Evolutionary conservation across 495 filamentous ascomycete genomes (phyloP).

Genomic region (Darksidea phi): DNA sequence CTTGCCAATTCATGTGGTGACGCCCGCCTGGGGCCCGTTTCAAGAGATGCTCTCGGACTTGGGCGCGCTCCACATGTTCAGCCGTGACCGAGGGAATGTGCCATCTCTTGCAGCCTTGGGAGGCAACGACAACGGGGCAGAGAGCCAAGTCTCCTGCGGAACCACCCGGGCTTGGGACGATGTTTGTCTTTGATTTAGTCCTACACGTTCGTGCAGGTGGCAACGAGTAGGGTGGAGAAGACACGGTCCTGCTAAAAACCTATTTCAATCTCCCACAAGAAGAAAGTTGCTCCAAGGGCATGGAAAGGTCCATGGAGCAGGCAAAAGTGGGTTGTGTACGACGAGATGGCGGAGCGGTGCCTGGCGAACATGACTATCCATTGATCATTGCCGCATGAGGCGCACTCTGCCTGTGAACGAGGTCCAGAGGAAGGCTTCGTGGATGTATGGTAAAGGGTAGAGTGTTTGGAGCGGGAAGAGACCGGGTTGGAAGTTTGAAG

Average conservation of each 20-base stretch:
- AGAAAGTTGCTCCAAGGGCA: conserved; percentile 33
- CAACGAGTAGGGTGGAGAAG: conserved; percentile 38
- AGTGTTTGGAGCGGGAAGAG: background rate
- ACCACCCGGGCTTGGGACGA: background rate
- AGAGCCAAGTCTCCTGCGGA: no score
- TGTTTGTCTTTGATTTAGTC: conserved; percentile 39
- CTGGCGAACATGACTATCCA: background rate
- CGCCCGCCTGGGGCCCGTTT: no score
- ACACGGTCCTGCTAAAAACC: conserved; percentile 41
- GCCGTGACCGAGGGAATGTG: no score
- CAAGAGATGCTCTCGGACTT: no score
- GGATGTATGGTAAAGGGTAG: no score
- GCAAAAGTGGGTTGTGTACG: conserved; percentile 33
- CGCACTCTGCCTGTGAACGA: no score
- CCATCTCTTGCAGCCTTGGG: no score
- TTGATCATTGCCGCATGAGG: no score
- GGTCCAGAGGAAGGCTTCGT: no score
- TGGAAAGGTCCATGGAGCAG: conserved; percentile 35
- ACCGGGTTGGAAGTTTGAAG: conserved; percentile 1
- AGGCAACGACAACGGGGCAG: no score
- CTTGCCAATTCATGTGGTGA: no score
- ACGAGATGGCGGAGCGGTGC: background rate
- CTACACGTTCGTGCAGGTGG: conserved; percentile 18
- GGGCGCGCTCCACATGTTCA: no score
- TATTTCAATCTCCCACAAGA: conserved; percentile 37